Conservation (phyloP, 1,284 basidiomycete species). For the Cutaneotrichosporon curvatum region DNA sequence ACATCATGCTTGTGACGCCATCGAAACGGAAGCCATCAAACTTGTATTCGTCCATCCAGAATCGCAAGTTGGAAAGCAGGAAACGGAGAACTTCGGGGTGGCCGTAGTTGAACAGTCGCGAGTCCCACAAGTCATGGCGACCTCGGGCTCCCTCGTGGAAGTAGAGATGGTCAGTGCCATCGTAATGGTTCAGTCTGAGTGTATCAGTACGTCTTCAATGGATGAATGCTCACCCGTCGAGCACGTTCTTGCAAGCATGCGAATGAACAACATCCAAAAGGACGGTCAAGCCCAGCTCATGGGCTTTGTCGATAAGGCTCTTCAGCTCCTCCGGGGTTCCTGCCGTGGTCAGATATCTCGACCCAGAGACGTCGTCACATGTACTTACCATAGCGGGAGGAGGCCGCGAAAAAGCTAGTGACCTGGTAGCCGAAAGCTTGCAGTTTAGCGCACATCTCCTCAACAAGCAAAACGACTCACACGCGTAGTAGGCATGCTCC, state of each 20-base stretch:
- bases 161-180: conserved; percentile 92
- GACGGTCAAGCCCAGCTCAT: conserved; percentile 84
- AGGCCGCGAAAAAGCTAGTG: conserved; percentile 95
- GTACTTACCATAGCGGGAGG: conserved; percentile 68
- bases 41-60: conserved; percentile 88
- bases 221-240: conserved; percentile 59
- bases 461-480: conserved; percentile 50
- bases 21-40: conserved; percentile 99
- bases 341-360: conserved; percentile 17
- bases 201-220: background rate
- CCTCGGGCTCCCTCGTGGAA: conserved; percentile 91
- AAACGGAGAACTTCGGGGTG: conserved; percentile 90
- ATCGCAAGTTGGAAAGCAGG: conserved; percentile 87
- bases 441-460: background rate
- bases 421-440: conserved; percentile 95
- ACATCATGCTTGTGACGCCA: conserved; percentile 99
- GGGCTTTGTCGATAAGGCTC: conserved; percentile 89
- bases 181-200: conserved; percentile 76
- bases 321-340: conserved; percentile 89
- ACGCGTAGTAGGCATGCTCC: conserved; percentile 98
- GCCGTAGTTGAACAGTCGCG: conserved; percentile 90
- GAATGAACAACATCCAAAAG: conserved; percentile 96
- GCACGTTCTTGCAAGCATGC: conserved; percentile 94
- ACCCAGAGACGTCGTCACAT: background rate
- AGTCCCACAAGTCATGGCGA: conserved; percentile 92